A percentile compares a stretch with the other conserved stretches of the same genome.
phyloP scores from a whole-genome alignment of 1,139 yeast genomes.

The Kodamaea plutei region DNA sequence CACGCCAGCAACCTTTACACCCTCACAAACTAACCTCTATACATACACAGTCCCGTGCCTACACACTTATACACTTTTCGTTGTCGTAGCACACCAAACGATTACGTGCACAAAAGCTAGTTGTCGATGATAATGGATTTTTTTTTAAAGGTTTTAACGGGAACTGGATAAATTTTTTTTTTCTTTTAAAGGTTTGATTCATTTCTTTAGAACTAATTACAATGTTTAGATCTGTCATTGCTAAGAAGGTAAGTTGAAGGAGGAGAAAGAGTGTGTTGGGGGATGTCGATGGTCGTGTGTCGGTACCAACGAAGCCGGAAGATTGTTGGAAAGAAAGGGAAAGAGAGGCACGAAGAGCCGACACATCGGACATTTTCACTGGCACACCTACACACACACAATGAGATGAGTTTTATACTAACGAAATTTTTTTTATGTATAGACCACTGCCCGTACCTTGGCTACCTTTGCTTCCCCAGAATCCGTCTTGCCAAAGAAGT shows the following conservation, averaged over 20 bases:
- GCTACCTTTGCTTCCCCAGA: constrained; percentile 55
- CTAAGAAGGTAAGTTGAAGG: constrained; percentile 23
- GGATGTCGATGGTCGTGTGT: background rate
- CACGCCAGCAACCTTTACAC: too few relatives aligned
- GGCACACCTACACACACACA: too few relatives aligned
- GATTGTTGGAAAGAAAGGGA: too few relatives aligned
- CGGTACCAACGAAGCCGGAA: too few relatives aligned
- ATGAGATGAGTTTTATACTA: constrained; percentile 10
- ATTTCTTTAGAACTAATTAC: constrained; percentile 8
- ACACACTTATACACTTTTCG: too few relatives aligned
- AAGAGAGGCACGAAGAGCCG: too few relatives aligned
- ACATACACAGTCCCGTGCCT: too few relatives aligned
- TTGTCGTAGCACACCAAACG: too few relatives aligned
- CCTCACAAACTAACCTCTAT: too few relatives aligned
- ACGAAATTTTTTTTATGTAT: constrained; percentile 11
- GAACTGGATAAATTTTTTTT: constrained; percentile 8
- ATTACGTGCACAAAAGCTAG: constrained; percentile 1
- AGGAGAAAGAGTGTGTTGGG: constrained; percentile 1
- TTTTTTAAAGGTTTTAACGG: constrained; percentile 3
- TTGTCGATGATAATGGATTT: too few relatives aligned
- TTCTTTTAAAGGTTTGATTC: constrained; percentile 5
- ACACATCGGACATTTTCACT: too few relatives aligned
- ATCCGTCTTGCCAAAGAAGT: constrained; percentile 76
- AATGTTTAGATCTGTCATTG: constrained; percentile 27
- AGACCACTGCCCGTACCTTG: constrained; percentile 40